Conservation (phyloP, 2,329 filamentous ascomycete species). For the Proliferodiscus dingleyae region DNA sequence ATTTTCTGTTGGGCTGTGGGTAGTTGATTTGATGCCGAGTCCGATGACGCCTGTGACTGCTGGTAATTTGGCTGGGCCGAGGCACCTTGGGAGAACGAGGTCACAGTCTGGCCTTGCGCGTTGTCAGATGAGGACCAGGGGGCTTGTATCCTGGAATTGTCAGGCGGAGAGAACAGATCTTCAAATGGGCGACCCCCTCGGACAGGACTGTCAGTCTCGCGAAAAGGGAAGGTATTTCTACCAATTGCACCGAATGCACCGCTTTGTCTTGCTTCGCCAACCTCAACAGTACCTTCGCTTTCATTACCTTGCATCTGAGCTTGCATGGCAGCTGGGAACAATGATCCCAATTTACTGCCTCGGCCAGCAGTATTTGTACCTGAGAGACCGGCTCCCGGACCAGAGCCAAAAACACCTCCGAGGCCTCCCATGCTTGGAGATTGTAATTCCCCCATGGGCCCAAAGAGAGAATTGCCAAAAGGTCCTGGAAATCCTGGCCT, state of each 20-base stretch:
- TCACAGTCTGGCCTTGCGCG: constrained; percentile 20
- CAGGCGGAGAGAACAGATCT: constrained; percentile 35
- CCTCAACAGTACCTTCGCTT: constrained; percentile 53
- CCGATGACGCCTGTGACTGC: constrained; percentile 32
- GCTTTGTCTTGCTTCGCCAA: constrained; percentile 55
- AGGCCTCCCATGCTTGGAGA: constrained; percentile 66
- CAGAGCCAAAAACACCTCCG: constrained; percentile 65
- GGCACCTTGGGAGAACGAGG: constrained; percentile 22
- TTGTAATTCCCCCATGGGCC: constrained; percentile 70
- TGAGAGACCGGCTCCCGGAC: constrained; percentile 47
- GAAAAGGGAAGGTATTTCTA: constrained; percentile 51
- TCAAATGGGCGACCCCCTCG: constrained; percentile 52
- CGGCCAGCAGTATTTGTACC: constrained; percentile 64
- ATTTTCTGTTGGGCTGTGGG: constrained; percentile 67
- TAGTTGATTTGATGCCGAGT: constrained; percentile 61
- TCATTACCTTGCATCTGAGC: constrained; percentile 79
- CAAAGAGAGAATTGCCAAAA: constrained; percentile 78
- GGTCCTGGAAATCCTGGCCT: constrained; percentile 51
- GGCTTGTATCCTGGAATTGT: constrained; percentile 21
- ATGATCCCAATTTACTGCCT: constrained; percentile 75
- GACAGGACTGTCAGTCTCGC: constrained; percentile 57
- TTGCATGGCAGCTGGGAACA: constrained; percentile 88
- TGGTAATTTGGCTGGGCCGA: constrained; percentile 28
- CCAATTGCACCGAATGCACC: constrained; percentile 65
- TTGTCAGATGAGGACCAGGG: constrained; percentile 26